Evolutionary conservation across 2,329 filamentous ascomycete species (phyloP).

Genomic region (Verticillium nonalfalfae): DNA sequence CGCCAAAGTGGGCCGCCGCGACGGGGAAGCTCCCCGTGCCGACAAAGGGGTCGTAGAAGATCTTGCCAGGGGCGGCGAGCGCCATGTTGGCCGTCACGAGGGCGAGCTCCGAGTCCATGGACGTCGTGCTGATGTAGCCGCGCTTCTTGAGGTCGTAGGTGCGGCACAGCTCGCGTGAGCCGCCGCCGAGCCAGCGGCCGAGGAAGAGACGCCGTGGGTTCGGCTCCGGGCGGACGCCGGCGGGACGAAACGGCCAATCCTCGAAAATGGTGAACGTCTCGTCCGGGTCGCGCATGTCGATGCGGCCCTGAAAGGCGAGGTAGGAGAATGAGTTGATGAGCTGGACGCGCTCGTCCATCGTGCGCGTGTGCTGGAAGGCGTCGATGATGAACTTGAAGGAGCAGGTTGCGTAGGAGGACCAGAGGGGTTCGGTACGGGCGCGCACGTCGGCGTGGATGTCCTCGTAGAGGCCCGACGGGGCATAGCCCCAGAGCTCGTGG

Average conservation of each 20-base stretch:
- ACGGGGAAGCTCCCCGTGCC: slow-evolving; percentile 91
- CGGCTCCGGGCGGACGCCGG: slow-evolving; percentile 45
- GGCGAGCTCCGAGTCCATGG: slow-evolving; percentile 93
- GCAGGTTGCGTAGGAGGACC: slow-evolving; percentile 55
- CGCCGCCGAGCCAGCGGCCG: slow-evolving; percentile 62
- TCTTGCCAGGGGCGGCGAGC: slow-evolving; percentile 70
- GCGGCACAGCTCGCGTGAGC: slow-evolving; percentile 60
- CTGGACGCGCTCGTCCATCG: slow-evolving; percentile 53
- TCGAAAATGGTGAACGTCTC: slow-evolving; percentile 77
- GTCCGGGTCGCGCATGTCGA: slow-evolving; percentile 68
- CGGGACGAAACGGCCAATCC: slow-evolving; percentile 57
- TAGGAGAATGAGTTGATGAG: slow-evolving; percentile 81
- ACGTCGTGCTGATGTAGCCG: slow-evolving; percentile 89
- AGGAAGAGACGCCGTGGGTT: slow-evolving; percentile 48
- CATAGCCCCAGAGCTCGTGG: slow-evolving; percentile 83
- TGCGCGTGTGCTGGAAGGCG: slow-evolving; percentile 69
- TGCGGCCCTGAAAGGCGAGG: slow-evolving; percentile 70
- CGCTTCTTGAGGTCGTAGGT: slow-evolving; percentile 90
- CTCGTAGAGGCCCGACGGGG: slow-evolving; percentile 48
- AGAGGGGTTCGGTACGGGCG: slow-evolving; percentile 52
- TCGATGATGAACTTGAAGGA: slow-evolving; percentile 86
- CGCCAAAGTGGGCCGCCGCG: slow-evolving; percentile 85
- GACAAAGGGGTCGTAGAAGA: slow-evolving; percentile 94
- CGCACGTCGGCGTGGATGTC: slow-evolving; percentile 62
- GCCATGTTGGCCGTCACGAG: slow-evolving; percentile 90